Evolutionary conservation across 2,329 filamentous ascomycete genomes (phyloP), one percentile per base, ranked within the genome.

Genomic region (Epichloe amarillans): DNA sequence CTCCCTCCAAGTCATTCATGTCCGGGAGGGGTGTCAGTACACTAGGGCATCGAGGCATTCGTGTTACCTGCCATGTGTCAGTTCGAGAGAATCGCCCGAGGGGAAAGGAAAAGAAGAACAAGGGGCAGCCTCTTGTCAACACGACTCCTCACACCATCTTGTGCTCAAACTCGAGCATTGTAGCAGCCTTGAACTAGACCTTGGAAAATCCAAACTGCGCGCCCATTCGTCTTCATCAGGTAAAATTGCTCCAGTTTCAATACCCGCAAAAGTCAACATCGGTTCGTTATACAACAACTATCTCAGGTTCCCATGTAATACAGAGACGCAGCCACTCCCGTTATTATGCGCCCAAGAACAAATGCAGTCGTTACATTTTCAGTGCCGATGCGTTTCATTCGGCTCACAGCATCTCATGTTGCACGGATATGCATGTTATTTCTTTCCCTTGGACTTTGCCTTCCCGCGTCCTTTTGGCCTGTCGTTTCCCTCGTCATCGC

Each of bases 401-500:
- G 50, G 45, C 46, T 42, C 30, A 36, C 30, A 33, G n/a, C 49
- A 39, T 47, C n/a, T 51, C 35, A 23, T 30, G 26, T 35, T 36
- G 37, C 26, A 48, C 50, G 40, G 14, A 5, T 6, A n/a, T 23
- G 10, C 40, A 14, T 23, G 17, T 55, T 44, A 68, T 51, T 66
- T 68, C 65, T 76, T 80, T 2, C 62, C 71, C 64, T 76, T 79
- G 2, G 61, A 61, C 56, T 73, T 73, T 19, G 61, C 64, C 56
- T 70, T 73, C 15, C 62, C 61, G 46, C 66, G 64, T 11, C 64
- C 69, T 62, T 77, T 80, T 57, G 76, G 70, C 57, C 77, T 77
- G 50, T 72, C 73, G 10, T 76, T 77, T 46, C 71, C 72, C 11
- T 71, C 74, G 0, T 73, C 73, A 19, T 72, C 74, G 17, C 69